Percentiles rank a stretch among this genome's conserved stretches.
Conservation (phyloP, 2,329 filamentous ascomycete genomes). For the Aureobasidium melanogenum region DNA sequence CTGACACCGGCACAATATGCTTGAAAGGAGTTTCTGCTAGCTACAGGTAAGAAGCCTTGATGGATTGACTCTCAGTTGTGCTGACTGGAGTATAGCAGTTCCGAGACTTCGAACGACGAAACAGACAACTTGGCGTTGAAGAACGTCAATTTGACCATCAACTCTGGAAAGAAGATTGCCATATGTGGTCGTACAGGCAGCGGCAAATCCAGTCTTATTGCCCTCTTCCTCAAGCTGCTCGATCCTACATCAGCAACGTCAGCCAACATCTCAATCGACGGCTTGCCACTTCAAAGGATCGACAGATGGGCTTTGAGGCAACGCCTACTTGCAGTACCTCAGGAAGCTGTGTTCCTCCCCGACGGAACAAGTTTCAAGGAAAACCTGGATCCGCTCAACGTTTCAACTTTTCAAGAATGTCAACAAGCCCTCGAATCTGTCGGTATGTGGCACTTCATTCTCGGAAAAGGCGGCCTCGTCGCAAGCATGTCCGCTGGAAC, state of each 20-base stretch:
- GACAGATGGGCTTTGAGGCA: slow-evolving; percentile 37
- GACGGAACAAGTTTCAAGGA: slow-evolving; percentile 33
- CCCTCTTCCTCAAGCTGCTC: slow-evolving; percentile 41
- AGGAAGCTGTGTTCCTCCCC: slow-evolving; percentile 43
- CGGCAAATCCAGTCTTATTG: slow-evolving; percentile 43
- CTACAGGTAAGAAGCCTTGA: background rate
- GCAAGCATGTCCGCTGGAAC: background rate
- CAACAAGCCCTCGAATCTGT: background rate
- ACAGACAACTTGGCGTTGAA: background rate
- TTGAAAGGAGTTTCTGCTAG: background rate
- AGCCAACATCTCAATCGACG: slow-evolving; percentile 25
- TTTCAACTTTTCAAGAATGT: background rate
- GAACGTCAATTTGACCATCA: slow-evolving; percentile 45
- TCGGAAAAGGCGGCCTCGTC: background rate
- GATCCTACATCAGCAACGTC: slow-evolving; percentile 23
- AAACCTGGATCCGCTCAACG: slow-evolving; percentile 39
- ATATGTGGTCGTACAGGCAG: slow-evolving; percentile 48
- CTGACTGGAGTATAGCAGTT: background rate
- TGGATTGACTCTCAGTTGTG: no score
- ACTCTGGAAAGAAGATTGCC: slow-evolving; percentile 37
- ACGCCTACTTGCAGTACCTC: slow-evolving; percentile 38
- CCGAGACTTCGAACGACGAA: background rate
- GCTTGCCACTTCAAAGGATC: slow-evolving; percentile 39
- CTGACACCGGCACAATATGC: background rate
- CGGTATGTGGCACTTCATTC: background rate